Evolutionary conservation across 257 asterid genomes (phyloP).

Genomic region (Hygrophila difformis): DNA sequence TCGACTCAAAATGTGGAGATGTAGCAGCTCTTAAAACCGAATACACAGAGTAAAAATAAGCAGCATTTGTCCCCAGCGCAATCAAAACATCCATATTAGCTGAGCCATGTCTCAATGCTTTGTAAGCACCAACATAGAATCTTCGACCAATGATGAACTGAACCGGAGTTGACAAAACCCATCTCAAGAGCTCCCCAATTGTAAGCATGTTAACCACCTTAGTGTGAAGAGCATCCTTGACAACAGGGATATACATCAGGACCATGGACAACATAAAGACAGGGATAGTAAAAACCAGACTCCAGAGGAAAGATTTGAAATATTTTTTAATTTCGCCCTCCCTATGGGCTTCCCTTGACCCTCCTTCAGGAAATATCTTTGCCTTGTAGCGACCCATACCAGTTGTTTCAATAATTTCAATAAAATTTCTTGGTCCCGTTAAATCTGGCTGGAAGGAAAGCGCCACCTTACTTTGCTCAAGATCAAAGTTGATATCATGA

Average conservation of each 20-base stretch:
- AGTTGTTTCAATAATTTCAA: conserved; percentile 25
- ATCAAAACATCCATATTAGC: conserved; percentile 74
- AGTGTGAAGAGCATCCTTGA: conserved; percentile 29
- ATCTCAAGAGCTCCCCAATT: conserved; percentile 33
- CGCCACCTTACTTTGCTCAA: conserved; percentile 22
- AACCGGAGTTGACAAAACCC: conserved; percentile 52
- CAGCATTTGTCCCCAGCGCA: conserved; percentile 60
- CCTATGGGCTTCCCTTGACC: conserved; percentile 26
- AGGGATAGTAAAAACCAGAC: conserved; percentile 48
- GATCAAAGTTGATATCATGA: conserved; percentile 21
- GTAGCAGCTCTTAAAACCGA: conserved; percentile 44
- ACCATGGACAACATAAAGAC: conserved; percentile 57
- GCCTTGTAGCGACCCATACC: conserved; percentile 30
- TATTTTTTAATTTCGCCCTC: conserved; percentile 32
- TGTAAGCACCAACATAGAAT: conserved; percentile 53
- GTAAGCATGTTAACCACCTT: conserved; percentile 43
- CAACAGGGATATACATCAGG: conserved; percentile 53
- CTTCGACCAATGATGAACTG: conserved; percentile 58
- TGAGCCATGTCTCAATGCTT: conserved; percentile 36
- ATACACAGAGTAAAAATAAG: conserved; percentile 58
- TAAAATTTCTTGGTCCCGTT: conserved; percentile 50
- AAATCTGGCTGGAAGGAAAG: conserved; percentile 41
- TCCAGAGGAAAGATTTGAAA: conserved; percentile 41
- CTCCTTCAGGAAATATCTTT: conserved; percentile 32
- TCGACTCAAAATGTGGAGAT: conserved; percentile 35